Conservation (phyloP, 176 grass and related monocot species). For the Triticum turgidum region DNA sequence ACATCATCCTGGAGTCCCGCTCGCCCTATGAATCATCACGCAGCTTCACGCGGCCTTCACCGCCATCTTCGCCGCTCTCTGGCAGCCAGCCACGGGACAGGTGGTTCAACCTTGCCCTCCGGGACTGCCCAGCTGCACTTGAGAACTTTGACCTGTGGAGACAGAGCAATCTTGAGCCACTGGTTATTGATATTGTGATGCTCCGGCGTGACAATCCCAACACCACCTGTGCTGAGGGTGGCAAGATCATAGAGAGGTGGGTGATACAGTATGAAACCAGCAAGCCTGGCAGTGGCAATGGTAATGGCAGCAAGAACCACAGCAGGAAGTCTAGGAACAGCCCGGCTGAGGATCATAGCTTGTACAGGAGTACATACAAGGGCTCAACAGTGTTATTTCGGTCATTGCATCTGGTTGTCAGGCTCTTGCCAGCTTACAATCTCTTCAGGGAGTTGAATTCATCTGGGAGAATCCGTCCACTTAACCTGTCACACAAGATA, state of each 20-base stretch:
- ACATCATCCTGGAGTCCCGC: conserved; percentile 89
- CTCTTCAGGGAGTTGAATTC: conserved; percentile 75
- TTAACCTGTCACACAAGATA: conserved; percentile 78
- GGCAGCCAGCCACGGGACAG: conserved; percentile 60
- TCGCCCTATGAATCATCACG: conserved; percentile 84
- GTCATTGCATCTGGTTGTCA: conserved; percentile 78
- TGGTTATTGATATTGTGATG: conserved; percentile 84
- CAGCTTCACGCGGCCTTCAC: conserved; percentile 56
- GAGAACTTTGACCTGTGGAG: conserved; percentile 95
- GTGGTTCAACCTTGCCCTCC: conserved; percentile 89
- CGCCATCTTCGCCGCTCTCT: conserved; percentile 46
- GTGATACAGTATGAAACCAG: conserved; percentile 69
- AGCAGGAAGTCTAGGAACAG: conserved; percentile 38
- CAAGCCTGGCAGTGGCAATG: conserved; percentile 11
- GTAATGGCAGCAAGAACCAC: conserved; percentile 9
- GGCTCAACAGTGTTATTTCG: conserved; percentile 58
- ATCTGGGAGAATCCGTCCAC: conserved; percentile 60
- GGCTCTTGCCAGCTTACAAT: conserved; percentile 83
- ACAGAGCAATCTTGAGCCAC: conserved; percentile 83
- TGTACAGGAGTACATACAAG: conserved; percentile 48
- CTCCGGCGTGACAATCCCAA: conserved; percentile 13
- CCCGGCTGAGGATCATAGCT: conserved; percentile 38
- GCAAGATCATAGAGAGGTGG: conserved; percentile 87
- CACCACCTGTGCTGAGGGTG: neutral
- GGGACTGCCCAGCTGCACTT: conserved; percentile 76